A percentile compares a stretch with the other conserved stretches of the same genome.
Conservation (phyloP, 1,284 basidiomycete species). For the Puccinia hordei region DNA sequence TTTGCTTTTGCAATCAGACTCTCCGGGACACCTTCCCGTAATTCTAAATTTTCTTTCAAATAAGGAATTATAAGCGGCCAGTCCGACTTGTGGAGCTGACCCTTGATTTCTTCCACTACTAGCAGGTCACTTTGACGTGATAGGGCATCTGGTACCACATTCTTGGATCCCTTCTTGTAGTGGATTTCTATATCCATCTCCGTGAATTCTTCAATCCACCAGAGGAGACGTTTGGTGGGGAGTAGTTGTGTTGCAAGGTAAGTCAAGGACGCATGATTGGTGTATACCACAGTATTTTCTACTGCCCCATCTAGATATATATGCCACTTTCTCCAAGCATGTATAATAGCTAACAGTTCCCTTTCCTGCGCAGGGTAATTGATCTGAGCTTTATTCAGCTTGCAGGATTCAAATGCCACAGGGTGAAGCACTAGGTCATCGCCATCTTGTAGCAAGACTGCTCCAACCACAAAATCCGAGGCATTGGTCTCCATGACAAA, state of each 20-base stretch:
- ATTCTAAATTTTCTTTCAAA: too few species aligned
- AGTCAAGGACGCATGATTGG: not conserved
- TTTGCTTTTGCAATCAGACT: too few species aligned
- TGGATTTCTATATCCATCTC: too few species aligned
- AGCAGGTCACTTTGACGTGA: not conserved
- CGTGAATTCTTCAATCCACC: too few species aligned
- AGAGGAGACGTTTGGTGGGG: too few species aligned
- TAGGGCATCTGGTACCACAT: conserved; percentile 12
- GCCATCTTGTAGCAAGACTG: conserved; percentile 32
- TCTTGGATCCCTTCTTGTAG: too few species aligned
- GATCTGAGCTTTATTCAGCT: conserved; percentile 40
- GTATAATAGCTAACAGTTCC: not conserved
- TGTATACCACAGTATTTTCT: not conserved
- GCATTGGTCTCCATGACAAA: not conserved
- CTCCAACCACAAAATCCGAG: conserved; percentile 40
- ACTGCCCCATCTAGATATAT: not conserved
- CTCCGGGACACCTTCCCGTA: not conserved
- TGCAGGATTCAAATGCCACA: conserved; percentile 48
- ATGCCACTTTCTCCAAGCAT: conserved; percentile 6
- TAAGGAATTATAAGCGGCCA: too few species aligned
- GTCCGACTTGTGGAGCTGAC: not conserved
- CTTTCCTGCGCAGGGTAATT: conserved; percentile 51
- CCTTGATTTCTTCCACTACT: not conserved
- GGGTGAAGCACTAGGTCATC: conserved; percentile 7
- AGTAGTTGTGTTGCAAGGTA: too few species aligned